These are phyloP conservation scores for Cichorium intybus DNA, from an alignment of 140 eudicot species.

Conservation along the genomic window DNA sequence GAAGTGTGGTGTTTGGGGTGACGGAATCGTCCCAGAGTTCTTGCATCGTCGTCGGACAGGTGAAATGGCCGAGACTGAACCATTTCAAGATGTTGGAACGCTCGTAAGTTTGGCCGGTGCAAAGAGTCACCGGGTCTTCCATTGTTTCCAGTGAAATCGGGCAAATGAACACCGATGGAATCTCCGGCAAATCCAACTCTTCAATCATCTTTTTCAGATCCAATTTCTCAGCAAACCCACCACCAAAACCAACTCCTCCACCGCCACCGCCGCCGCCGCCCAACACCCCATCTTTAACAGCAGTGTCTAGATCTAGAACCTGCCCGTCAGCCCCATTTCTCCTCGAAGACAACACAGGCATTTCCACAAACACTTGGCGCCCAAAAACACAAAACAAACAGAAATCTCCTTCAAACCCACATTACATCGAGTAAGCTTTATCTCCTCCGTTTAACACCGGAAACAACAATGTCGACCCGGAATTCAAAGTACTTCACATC, in stretches of 20 bases:
- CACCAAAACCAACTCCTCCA: conserved; percentile 36
- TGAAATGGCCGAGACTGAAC: conserved; percentile 78
- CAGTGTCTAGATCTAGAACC: conserved; percentile 74
- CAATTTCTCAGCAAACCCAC: conserved; percentile 42
- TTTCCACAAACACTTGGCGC: conserved; percentile 28
- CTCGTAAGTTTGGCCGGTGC: conserved; percentile 98
- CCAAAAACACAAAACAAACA: neutral
- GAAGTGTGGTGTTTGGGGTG: conserved; percentile 77
- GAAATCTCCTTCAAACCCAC: neutral
- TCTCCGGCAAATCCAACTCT: conserved; percentile 52
- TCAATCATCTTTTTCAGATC: conserved; percentile 78
- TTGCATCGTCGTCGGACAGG: conserved; percentile 98
- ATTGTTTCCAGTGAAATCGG: conserved; percentile 90
- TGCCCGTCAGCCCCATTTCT: conserved; percentile 55
- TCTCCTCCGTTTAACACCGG: conserved; percentile 5
- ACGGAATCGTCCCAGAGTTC: conserved; percentile 96
- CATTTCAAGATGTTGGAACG: conserved; percentile 73
- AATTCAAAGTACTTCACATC: conserved; percentile 30
- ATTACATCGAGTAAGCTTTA: conserved; percentile 4
- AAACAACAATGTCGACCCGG: too few relatives aligned
- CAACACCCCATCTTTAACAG: conserved; percentile 78
- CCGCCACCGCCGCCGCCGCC: conserved; percentile 43
- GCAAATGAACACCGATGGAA: conserved; percentile 87
- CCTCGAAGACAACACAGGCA: conserved; percentile 49
- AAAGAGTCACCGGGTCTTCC: conserved; percentile 96